Base-by-base conservation (phyloP, 2,329 filamentous ascomycete genomes). In the Fusarium decemcellulare region DNA sequence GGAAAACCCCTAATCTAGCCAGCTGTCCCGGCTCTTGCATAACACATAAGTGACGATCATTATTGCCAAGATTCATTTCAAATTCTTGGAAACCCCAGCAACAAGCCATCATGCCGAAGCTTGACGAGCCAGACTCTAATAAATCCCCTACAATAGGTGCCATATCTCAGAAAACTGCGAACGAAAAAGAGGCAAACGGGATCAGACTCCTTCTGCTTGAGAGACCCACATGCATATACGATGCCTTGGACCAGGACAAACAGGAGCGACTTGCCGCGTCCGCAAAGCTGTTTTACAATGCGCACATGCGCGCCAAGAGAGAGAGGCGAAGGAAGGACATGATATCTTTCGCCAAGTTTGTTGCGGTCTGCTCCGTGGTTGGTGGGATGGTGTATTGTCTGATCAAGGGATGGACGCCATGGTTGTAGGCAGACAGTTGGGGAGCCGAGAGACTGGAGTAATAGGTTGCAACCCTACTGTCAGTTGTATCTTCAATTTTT, bases 241-340 rank as follows among this genome's bases (percentile, higher is more conserved):
- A 18, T 2, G 34, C 50, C 18, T n/a, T 52, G n/a, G 34, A 54
- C 12, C 14, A 61, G 10, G 56, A 53, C 3, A 40, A 47, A 9
- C 39, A n/a, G 2, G 18, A 23, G 34, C 18, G 39, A n/a, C 51
- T 69, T 15, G 39, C 47, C 2, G 43, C 7, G 1, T 8, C 14
- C 16, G 47, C 66, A 37, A 62, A 42, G 8, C 32, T 40, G 18
- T 67, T 68, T 14, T 42, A 40, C 11, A 15, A 58, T 7, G 10
- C 53, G 1, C 52, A 66, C 10, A 43, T 43, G 30, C 30, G 18
- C 4, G 18, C 61, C 3, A 32, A 27, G 18, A n/a, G 43, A 10
- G 47, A 42, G 5, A 27, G 51, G 3, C 11, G 14, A 16, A 43
- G 10, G 11, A 30, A 44, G 3, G 18, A 32, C 7, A 30, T 57